Evolutionary conservation across 2,329 filamentous ascomycete genomes (phyloP), one percentile per base, ranked within the genome.

Genomic region (Neocatenulostroma microsporum): DNA sequence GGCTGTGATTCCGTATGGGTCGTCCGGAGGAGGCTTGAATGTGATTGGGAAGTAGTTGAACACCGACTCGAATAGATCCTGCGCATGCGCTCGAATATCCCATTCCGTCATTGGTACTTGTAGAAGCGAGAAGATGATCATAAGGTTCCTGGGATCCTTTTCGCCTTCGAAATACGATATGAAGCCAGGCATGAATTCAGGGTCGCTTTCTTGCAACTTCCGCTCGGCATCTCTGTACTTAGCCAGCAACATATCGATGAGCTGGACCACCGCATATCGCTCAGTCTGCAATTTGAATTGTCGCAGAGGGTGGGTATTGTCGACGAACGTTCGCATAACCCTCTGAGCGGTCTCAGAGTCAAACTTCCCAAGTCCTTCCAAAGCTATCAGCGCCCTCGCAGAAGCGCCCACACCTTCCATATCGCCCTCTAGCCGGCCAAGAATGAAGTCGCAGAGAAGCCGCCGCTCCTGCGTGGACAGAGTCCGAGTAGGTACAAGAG

Each of bases 11-110:
- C 76, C 75, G 43, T 81, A 82, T 1, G 78, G 78, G 50, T 82
- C 78, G 45, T 81, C 77, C 9, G 77, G 78, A 1, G 78, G 79
- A 9, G 78, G 78, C 49, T 75, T 71, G 58, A 82, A 83, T 0
- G 78, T 82, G 47, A 83, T 82, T 0, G 78, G 78, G 52, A 82
- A 83, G 56, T 83, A 83, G 49, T 80, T 81, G 58, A 81, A 83
- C 13, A 80, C 77, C 3, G 77, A 70, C 46, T 83, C 79, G 51
- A 82, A 82, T 29, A 82, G 64, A 20, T 70, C 66, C 52, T 80
- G 74, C 14, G 71, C 72, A 55, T 79, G 68, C 25, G 67, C 66
- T 3, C 69, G 67, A 40, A 82, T 73, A 46, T 76, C 72, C 76
- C 79, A 82, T 55, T 82, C 78, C 5, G 78, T 67, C 69, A 82